Evolutionary conservation across 306 rosid species (phyloP), one percentile per base, ranked within the genome.

Genomic region (Sicyos edulis): DNA sequence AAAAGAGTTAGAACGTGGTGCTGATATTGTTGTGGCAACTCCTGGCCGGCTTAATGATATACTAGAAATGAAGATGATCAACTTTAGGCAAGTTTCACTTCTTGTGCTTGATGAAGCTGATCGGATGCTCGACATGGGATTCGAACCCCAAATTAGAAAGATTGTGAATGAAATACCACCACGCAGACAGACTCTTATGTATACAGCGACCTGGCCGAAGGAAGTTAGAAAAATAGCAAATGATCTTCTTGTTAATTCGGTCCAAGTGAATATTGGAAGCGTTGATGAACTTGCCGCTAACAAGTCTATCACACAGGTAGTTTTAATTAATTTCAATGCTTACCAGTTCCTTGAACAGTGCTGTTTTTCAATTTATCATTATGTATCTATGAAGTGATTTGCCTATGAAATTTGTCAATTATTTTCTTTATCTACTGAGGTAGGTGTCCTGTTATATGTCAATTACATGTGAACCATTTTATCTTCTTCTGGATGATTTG

Each of bases 21-120:
- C 97, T 76, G 99, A 91, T 70, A 89, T 95, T 80, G 99, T 95
- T 74, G 99, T 95, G 75, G 99, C 99, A 63, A 95, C 99, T 77
- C 99, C 99, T 58, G 99, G 99, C 63, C 91, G 99, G 54, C 97
- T 95, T 75, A 91, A 91, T 54, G 99, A 95, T 80, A 95, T 95
- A 68, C 88, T 91, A 51, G 99, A 95, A 85, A 95, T 89, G 96
- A 95, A 88, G 78, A 89, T 85, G 83, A 87, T 95, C 62, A 78
- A 89, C 78, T 89, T 95, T 61, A 74, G 88, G 79, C 99, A 95
- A 84, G 87, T 95, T 74, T 95, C 99, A 16, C 91, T 95, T 53
- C 97, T 95, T 74, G 95, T 93, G 84, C 99, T 93, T 75, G 99
- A 93, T 86, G 99, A 93, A 85, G 99, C 99, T 61, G 99, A 93